Percentiles rank a stretch among this genome's conserved stretches.
phyloP scores from a whole-genome alignment of 75 land plant genomes.

The Sequoia sempervirens region DNA sequence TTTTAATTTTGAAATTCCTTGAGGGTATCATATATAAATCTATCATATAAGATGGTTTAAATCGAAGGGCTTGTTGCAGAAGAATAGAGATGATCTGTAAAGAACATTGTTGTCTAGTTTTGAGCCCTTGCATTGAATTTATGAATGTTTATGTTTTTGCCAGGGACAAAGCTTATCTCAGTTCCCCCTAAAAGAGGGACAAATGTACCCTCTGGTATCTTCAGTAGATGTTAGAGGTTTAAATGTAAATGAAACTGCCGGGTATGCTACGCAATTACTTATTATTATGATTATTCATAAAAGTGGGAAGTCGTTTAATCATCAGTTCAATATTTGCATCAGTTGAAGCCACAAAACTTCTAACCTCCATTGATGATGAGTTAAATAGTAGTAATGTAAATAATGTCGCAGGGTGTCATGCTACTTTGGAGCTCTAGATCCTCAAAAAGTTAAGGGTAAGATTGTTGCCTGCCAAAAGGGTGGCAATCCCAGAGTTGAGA shows the following conservation, averaged over 20 bases:
- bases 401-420: slow-evolving; percentile 27
- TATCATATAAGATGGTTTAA: background rate
- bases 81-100: background rate
- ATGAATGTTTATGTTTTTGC: background rate
- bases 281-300: background rate
- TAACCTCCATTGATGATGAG: background rate
- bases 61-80: background rate
- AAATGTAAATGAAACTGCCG: background rate
- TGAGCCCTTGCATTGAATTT: background rate
- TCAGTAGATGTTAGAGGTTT: slow-evolving; percentile 6
- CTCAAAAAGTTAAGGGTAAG: slow-evolving; percentile 48
- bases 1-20: background rate
- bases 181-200: background rate
- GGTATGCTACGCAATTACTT: background rate
- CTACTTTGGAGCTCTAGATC: slow-evolving; percentile 33
- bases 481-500: slow-evolving; percentile 22
- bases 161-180: slow-evolving; percentile 7
- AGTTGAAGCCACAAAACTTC: background rate
- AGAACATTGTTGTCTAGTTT: background rate
- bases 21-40: background rate
- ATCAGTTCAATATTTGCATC: background rate
- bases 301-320: background rate
- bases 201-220: slow-evolving; percentile 20
- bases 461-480: slow-evolving; percentile 52
- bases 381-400: background rate